Base-by-base conservation (phyloP, 2,329 filamentous ascomycete genomes). In the Fusarium sp. region DNA sequence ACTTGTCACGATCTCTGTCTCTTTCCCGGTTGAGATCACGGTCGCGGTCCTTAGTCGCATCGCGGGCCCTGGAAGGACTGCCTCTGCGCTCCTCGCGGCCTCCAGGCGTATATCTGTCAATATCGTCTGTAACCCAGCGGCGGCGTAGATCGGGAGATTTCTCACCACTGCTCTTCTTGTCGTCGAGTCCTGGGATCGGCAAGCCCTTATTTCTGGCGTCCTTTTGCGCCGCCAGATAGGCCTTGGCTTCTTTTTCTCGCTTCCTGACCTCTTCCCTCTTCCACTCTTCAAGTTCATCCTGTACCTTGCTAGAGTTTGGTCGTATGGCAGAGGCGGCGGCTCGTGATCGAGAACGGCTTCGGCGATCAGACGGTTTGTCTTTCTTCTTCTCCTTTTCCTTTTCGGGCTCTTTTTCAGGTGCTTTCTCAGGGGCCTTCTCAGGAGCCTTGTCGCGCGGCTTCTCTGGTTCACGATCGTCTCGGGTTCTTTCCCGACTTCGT, bases 231-330 rank as follows among this genome's bases (percentile, higher is more conserved):
- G 87, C 87, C 37, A 89, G 79, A 69, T 90, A 90, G 6, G 86
- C 87, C 74, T 89, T 89, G 39, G 88, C 88, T 75, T 90, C 87
- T 65, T 84, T 84, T 74, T 89, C 87, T 50, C 87, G 84, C 74
- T 88, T 87, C 74, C 83, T 86, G 53, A 88, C 87, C 70, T 89
- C 87, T 59, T 85, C 84, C 67, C 86, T 83, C 74, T 90, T 90
- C 82, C 86, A 86, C 17, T 82, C 83, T 70, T 88, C 86, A 26
- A 82, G 78, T 40, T 82, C 83, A n/a, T 83, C 81, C 48, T 83
- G 83, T 57, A 79, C 83, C 20, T 81, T 76, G 17, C 75, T 77
- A 1, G 80, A 77, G 3, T 80, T 77, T 2, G 81, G 79, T 30
- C 79, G 77, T 6, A 76, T 72, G 10, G 75, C 67, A 2, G 81